Base-by-base conservation (phyloP, 2,329 filamentous ascomycete species). In the Emergomyces africanus region DNA sequence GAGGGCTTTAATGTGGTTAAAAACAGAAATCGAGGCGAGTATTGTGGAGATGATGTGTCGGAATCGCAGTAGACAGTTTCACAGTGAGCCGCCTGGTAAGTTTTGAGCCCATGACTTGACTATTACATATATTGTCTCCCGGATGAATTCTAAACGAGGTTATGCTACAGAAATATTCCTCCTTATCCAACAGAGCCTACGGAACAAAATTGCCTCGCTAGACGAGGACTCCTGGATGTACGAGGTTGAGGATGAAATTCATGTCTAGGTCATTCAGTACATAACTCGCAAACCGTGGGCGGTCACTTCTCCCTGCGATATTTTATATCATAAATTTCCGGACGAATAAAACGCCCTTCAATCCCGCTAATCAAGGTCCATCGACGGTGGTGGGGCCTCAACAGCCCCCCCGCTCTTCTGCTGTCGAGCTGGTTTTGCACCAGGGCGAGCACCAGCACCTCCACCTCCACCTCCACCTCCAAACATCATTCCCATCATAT, bases 401-500 rank as follows among this genome's bases (percentile, higher is more conserved):
- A 79, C 76, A 64, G 72, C 77, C 69, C 75, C 80, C 48, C 77
- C 63, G 37, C 57, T 62, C 57, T 64, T 66, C n/a, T 64, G 62
- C 61, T 71, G 70, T 33, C 68, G 62, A 54, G 65, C 64, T 37
- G 83, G 82, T 64, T 75, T 77, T 58, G 71, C 69, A 44, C 68
- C 71, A 39, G 71, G 69, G 54, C 74, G 71, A 60, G 80, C 81
- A 20, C 77, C 79, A 56, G 84, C 86, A 23, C 90, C 90, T 54
- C 84, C 86, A 23, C 90, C 90, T 54, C 84, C 86, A 23, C 90
- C 90, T 54, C 84, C 86, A 23, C 90, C 90, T 54, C 91, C 91
- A 68, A 99, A 88, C 79, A 99, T 83, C 63, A 85, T 91, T 54
- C 90, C 91, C 88, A 99, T 95, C 91, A 99, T 97, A 71, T 99